These are phyloP conservation scores for Rhizopogon roseolus DNA, from an alignment of 768 basidiomycete genomes.

Conservation along the genomic window DNA sequence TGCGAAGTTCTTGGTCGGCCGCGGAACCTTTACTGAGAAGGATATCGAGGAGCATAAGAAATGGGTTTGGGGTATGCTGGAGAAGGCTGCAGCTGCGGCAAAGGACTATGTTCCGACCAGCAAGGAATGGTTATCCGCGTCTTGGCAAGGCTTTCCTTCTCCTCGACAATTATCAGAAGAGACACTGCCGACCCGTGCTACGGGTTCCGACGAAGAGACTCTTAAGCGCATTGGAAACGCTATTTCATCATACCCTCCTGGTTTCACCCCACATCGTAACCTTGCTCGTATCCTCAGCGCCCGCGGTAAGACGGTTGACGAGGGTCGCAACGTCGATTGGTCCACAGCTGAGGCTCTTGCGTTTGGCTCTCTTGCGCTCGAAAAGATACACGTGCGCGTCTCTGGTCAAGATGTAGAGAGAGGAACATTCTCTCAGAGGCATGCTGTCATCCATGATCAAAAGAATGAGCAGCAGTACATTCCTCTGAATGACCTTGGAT, in stretches of 20 bases:
- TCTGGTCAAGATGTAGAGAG: constrained; percentile 99
- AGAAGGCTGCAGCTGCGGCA: constrained; percentile 87
- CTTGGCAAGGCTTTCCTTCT: constrained; percentile 98
- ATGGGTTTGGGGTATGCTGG: constrained; percentile 99
- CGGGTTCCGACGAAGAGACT: constrained; percentile 71
- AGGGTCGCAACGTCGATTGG: constrained; percentile 94
- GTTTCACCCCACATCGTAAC: constrained; percentile 88
- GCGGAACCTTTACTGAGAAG: constrained; percentile 91
- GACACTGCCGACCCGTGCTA: constrained; percentile 85
- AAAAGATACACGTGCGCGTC: constrained; percentile 90
- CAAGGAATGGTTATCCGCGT: constrained; percentile 96
- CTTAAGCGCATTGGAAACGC: constrained; percentile 83
- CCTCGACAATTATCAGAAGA: constrained; percentile 93
- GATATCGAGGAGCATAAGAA: constrained; percentile 98
- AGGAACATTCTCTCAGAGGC: constrained; percentile 97
- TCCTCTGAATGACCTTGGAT: constrained; percentile 84
- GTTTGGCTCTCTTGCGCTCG: constrained; percentile 88
- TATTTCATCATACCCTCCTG: constrained; percentile 80
- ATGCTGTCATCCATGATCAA: constrained; percentile 97
- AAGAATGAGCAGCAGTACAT: constrained; percentile 85
- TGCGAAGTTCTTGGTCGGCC: constrained; percentile 83
- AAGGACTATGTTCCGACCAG: constrained; percentile 95
- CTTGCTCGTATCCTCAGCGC: constrained; percentile 85
- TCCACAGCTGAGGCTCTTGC: constrained; percentile 97
- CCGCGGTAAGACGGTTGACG: constrained; percentile 88